A percentile compares a stretch with the other conserved stretches of the same genome.
phyloP scores from a whole-genome alignment of 75 land plant species.

The Cupressus sempervirens region DNA sequence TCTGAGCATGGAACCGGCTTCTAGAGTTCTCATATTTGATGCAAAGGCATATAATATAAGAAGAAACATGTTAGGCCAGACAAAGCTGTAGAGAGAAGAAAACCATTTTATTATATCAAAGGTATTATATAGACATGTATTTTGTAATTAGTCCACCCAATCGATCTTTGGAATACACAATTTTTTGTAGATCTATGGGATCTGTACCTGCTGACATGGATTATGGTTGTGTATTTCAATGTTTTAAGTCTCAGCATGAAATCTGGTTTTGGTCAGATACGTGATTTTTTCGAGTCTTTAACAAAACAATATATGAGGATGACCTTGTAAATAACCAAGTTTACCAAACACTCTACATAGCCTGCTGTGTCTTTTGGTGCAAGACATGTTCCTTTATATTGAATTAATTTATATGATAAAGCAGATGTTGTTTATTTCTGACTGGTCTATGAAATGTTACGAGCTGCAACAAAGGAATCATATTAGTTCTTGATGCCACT shows the following conservation, averaged over 20 bases:
- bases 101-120: background rate
- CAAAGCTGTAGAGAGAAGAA: background rate
- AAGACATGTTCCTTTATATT: background rate
- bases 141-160: too few species aligned
- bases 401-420: background rate
- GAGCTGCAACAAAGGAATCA: too few species aligned
- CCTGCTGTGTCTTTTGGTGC: background rate
- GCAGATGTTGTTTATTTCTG: too few species aligned
- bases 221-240: too few species aligned
- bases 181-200: too few species aligned
- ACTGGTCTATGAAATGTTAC: too few species aligned
- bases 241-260: background rate
- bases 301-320: too few species aligned
- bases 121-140: background rate
- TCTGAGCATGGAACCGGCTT: background rate
- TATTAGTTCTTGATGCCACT: too few species aligned
- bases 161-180: too few species aligned
- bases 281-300: background rate
- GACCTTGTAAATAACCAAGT: background rate
- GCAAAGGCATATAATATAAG: background rate
- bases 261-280: background rate
- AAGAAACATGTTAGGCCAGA: background rate
- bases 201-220: too few species aligned
- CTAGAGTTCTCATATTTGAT: background rate
- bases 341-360: background rate